phyloP scores from a whole-genome alignment of 2,329 filamentous ascomycete species.

The Epichloe amarillans region DNA sequence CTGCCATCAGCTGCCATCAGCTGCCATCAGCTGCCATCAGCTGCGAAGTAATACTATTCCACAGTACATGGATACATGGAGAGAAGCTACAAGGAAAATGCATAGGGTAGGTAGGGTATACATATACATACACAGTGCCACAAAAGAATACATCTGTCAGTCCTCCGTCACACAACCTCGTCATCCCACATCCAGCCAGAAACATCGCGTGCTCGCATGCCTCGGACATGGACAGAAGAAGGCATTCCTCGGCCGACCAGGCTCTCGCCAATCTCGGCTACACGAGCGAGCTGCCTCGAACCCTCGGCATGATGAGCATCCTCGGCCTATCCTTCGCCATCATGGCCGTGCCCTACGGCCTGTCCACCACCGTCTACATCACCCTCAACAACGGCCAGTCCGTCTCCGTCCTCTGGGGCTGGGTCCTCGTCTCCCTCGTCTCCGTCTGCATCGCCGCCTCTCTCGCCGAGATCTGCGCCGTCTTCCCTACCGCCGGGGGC shows the following conservation, averaged over 20 bases:
- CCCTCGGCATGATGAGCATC: slow-evolving; percentile 36
- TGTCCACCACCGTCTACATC: slow-evolving; percentile 34
- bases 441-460: slow-evolving; percentile 59
- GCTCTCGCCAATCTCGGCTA: slow-evolving; percentile 35
- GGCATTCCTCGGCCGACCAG: slow-evolving; percentile 20
- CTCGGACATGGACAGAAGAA: slow-evolving; percentile 2
- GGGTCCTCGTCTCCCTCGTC: slow-evolving; percentile 49
- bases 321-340: slow-evolving; percentile 37
- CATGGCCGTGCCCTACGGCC: slow-evolving; percentile 36
- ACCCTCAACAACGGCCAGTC: slow-evolving; percentile 59
- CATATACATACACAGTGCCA: too few species aligned
- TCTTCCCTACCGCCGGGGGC: slow-evolving; percentile 47
- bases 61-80: too few species aligned
- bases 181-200: background rate
- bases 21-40: too few species aligned
- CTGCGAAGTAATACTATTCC: too few species aligned
- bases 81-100: too few species aligned
- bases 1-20: too few species aligned
- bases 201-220: background rate
- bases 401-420: slow-evolving; percentile 62
- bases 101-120: too few species aligned
- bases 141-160: too few species aligned
- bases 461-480: slow-evolving; percentile 59
- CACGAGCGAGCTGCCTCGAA: slow-evolving; percentile 35
- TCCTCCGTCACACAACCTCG: too few species aligned